phyloP scores from a whole-genome alignment of 495 filamentous ascomycete species.

The Sporormia fimetaria region DNA sequence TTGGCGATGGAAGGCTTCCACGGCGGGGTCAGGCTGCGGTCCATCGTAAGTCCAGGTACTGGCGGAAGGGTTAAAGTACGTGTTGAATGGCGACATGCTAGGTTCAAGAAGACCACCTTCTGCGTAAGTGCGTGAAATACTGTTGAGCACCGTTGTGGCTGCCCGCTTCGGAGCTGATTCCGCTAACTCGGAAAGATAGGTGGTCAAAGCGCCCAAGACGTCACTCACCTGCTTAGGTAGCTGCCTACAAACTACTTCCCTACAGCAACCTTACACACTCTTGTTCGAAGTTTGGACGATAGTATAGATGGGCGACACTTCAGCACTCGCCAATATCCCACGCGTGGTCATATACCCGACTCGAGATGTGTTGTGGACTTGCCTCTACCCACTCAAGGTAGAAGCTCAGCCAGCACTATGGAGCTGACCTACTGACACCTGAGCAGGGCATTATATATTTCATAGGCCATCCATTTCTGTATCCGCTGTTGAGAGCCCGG shows the following conservation, averaged over 20 bases:
- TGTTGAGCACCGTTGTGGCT: too few species aligned
- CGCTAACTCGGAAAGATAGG: too few species aligned
- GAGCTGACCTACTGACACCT: not conserved
- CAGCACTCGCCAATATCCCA: not conserved
- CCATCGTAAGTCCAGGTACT: slow-evolving; percentile 6
- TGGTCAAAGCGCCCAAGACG: too few species aligned
- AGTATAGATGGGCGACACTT: too few species aligned
- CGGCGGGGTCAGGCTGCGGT: slow-evolving; percentile 10
- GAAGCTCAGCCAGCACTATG: not conserved
- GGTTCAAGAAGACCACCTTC: not conserved
- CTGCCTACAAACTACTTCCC: too few species aligned
- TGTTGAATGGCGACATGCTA: not conserved
- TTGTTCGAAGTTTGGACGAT: too few species aligned
- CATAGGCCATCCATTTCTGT: slow-evolving; percentile 49
- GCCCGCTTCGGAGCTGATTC: too few species aligned
- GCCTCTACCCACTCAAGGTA: slow-evolving; percentile 48
- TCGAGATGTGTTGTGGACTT: slow-evolving; percentile 26
- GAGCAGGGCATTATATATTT: slow-evolving; percentile 51
- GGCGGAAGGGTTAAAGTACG: slow-evolving; percentile 23
- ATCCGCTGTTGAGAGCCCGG: slow-evolving; percentile 48
- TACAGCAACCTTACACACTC: too few species aligned
- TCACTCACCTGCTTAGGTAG: too few species aligned
- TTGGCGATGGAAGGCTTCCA: slow-evolving; percentile 27
- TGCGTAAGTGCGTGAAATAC: too few species aligned
- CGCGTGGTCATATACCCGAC: slow-evolving; percentile 7